phyloP scores from a whole-genome alignment of 2,329 filamentous ascomycete species.

The Escovopsis weberi region DNA sequence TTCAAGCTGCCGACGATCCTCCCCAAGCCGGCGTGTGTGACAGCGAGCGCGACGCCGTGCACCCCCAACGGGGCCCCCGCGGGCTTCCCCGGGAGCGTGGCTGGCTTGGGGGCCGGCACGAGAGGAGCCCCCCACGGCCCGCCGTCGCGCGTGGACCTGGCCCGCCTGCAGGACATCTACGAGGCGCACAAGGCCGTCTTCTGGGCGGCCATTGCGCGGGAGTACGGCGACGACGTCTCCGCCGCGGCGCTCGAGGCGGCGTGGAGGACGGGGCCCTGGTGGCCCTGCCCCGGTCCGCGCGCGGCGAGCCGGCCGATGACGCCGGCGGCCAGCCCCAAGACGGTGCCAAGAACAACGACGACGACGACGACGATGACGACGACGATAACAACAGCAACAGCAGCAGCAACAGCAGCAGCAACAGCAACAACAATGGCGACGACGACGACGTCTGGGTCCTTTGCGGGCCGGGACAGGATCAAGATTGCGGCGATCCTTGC shows the following conservation, averaged over 20 bases:
- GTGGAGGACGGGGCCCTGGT: constrained; percentile 40
- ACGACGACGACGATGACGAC: not conserved
- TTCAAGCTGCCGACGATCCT: constrained; percentile 46
- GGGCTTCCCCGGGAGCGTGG: no score
- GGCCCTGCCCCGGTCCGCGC: constrained; percentile 16
- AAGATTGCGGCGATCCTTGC: constrained; percentile 45
- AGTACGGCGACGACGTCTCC: constrained; percentile 52
- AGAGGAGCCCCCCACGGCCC: no score
- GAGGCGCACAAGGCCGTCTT: constrained; percentile 54
- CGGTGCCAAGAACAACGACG: constrained; percentile 24
- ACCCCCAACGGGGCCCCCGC: no score
- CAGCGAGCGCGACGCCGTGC: constrained; percentile 1
- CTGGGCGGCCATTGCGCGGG: constrained; percentile 56
- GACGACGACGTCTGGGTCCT: no score
- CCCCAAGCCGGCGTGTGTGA: constrained; percentile 46
- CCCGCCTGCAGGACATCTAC: constrained; percentile 56
- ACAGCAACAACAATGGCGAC: no score
- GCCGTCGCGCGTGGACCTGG: constrained; percentile 38
- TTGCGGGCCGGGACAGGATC: constrained; percentile 33
- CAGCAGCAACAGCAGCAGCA: no score
- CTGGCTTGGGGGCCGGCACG: no score
- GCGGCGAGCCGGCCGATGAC: constrained; percentile 34
- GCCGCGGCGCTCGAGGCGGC: constrained; percentile 53
- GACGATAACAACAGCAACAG: no score
- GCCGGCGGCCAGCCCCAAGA: constrained; percentile 35